Base-by-base conservation (phyloP, 495 filamentous ascomycete genomes). In the Delitschia confertaspora region DNA sequence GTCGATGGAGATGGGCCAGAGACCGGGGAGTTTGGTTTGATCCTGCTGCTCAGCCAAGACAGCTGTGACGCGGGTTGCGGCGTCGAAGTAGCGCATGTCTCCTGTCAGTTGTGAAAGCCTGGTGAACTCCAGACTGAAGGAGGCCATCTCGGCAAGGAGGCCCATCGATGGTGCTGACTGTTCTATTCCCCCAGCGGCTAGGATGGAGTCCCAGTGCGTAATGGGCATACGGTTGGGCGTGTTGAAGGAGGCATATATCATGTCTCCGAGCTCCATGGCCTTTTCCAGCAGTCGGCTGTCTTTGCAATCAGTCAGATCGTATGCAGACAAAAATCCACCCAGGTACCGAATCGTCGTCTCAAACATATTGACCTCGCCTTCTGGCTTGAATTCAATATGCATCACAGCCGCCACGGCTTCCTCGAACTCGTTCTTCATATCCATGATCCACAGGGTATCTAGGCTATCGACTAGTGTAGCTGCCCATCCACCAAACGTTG, bases 151-250 rank as follows among this genome's bases (percentile, higher is more conserved):
- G 1, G 63, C 62, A 18, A 61, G 58, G 6, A 74, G 65, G 2
- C 69, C 70, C 16, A 38, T 58, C 43, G 29, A 44, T 14, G 63
- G 57, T 1, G 76, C 66, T 29, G 51, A 45, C 31, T 78, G 74
- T 19, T 55, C 50, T 18, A 57, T 40, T 4, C 59, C 66, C 16
- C 42, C 20, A 7, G 51, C 18, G 45, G 50, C 17, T 58, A 49
- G 62, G 36, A 31, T 66, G 62, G 64, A 69, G 17, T 72, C 54
- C 74, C 73, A 79, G 23, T 74, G 63, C 20, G 75, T 72, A 30
- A 65, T 60, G 1, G 62, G 64, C 58, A 64, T 55, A 6, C 52
- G 49, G 27, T 63, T 63, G 7, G 62, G 62, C 11, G 63, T 66
- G 40, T 66, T 62, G 43, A 66, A 66, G 3, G 59, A 51, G 3